phyloP scores from a whole-genome alignment of 2,329 filamentous ascomycete species.

The Talaromyces funiculosus region DNA sequence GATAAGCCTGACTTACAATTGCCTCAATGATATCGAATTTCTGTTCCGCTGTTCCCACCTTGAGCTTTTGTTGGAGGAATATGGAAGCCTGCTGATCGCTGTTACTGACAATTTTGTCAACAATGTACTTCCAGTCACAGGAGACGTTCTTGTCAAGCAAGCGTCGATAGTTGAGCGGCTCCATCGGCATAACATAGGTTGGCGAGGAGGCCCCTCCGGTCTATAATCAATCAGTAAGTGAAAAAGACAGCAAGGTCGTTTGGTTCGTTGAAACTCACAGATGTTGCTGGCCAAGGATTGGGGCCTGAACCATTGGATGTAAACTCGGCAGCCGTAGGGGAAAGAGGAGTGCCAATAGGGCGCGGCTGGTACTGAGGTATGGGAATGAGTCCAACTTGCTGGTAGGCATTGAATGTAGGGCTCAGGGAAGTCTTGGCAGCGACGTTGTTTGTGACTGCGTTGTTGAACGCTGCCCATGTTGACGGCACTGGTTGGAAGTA shows the following conservation, averaged over 20 bases:
- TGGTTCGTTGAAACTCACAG: conserved; percentile 49
- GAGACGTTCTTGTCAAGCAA: conserved; percentile 92
- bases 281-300: conserved; percentile 30
- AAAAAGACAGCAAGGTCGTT: not conserved
- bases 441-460: conserved; percentile 21
- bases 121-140: conserved; percentile 99
- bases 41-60: conserved; percentile 88
- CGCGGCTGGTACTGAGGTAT: conserved; percentile 48
- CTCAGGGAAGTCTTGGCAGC: conserved; percentile 23
- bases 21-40: conserved; percentile 97
- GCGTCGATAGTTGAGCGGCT: conserved; percentile 93
- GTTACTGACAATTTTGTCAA: conserved; percentile 98
- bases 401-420: conserved; percentile 28
- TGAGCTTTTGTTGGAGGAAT: conserved; percentile 97
- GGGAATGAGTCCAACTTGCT: conserved; percentile 32
- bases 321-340: conserved; percentile 69
- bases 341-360: conserved; percentile 60
- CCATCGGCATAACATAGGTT: conserved; percentile 78
- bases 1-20: conserved; percentile 90
- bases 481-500: conserved; percentile 30
- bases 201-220: conserved; percentile 51
- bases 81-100: conserved; percentile 99
- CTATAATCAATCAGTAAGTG: conserved; percentile 19
- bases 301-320: conserved; percentile 43
- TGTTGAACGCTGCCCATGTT: conserved; percentile 29